A percentile compares a stretch with the other conserved stretches of the same genome.
phyloP scores from a whole-genome alignment of 2,329 filamentous ascomycete species.

The Chaetothyriales sp. region DNA sequence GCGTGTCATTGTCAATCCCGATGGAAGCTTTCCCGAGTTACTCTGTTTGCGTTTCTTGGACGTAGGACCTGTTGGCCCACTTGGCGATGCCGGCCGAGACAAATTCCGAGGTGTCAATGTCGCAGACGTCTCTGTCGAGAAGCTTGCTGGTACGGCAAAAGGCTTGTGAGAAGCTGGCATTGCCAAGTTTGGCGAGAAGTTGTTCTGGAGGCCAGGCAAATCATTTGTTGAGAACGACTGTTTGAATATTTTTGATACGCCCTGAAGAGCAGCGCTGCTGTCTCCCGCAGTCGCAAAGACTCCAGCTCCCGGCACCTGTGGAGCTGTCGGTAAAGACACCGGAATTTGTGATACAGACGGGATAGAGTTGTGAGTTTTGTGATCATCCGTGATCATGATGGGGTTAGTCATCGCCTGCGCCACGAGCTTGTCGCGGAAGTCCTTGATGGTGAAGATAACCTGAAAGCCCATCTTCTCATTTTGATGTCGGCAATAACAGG shows the following conservation, averaged over 20 bases:
- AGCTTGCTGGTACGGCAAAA: slow-evolving; percentile 26
- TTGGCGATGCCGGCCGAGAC: slow-evolving; percentile 63
- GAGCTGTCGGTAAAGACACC: slow-evolving; percentile 23
- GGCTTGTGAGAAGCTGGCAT: slow-evolving; percentile 24
- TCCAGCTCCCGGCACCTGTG: slow-evolving; percentile 30
- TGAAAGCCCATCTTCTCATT: slow-evolving; percentile 83
- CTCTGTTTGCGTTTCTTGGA: slow-evolving; percentile 76
- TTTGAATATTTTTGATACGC: slow-evolving; percentile 24
- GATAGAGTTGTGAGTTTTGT: slow-evolving; percentile 62
- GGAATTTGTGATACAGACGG: slow-evolving; percentile 23
- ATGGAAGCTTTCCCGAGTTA: slow-evolving; percentile 54
- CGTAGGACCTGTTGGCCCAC: slow-evolving; percentile 47
- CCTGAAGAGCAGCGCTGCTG: slow-evolving; percentile 1
- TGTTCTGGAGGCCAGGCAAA: slow-evolving; percentile 45
- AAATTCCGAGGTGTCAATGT: slow-evolving; percentile 47
- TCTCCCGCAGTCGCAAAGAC: slow-evolving; percentile 24
- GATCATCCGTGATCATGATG: slow-evolving; percentile 96
- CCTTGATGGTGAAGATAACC: slow-evolving; percentile 90
- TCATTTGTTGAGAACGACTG: slow-evolving; percentile 50
- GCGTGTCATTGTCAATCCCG: slow-evolving; percentile 66
- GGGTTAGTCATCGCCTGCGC: slow-evolving; percentile 75
- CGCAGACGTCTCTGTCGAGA: slow-evolving; percentile 29
- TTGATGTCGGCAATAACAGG: slow-evolving; percentile 93
- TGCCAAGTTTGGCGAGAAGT: slow-evolving; percentile 32
- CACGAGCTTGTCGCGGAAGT: slow-evolving; percentile 59